Conservation (phyloP, 352 stramenopile genomes). For the Globisporangium ultimum region DNA sequence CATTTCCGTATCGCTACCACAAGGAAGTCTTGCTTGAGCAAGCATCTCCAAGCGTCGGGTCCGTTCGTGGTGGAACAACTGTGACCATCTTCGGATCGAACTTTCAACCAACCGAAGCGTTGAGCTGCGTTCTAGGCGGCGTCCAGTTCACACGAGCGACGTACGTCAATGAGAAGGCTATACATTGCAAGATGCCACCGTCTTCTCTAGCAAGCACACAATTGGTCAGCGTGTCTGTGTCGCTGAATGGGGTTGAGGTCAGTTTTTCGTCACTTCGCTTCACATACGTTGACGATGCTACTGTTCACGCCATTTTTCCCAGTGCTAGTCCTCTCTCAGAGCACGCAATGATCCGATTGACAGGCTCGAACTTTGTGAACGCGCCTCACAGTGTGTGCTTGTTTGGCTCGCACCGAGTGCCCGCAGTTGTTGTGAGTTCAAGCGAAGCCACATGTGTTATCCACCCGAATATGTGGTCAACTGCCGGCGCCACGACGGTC, state of each 20-base stretch:
- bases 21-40: constrained; percentile 19
- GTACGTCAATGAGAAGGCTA: background rate
- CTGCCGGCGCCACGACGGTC: constrained; percentile 10
- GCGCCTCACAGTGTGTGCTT: constrained; percentile 23
- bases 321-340: constrained; percentile 19
- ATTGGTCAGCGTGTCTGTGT: constrained; percentile 28
- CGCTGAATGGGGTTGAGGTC: constrained; percentile 32
- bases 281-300: constrained; percentile 27
- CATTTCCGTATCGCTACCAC: constrained; percentile 32
- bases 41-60: constrained; percentile 21
- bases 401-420: constrained; percentile 21
- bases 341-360: constrained; percentile 25
- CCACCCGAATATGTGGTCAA: constrained; percentile 17
- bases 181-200: constrained; percentile 1
- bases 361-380: constrained; percentile 25
- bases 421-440: constrained; percentile 27
- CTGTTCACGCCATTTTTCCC: constrained; percentile 26
- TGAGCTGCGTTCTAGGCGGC: constrained; percentile 34
- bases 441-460: constrained; percentile 32
- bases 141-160: constrained; percentile 10
- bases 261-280: constrained; percentile 21
- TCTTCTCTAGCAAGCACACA: constrained; percentile 26
- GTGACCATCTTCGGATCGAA: constrained; percentile 26
- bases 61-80: constrained; percentile 22
- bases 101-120: constrained; percentile 26